phyloP scores from a whole-genome alignment of 345 rosid species.

The Raphanus raphanistrum region DNA sequence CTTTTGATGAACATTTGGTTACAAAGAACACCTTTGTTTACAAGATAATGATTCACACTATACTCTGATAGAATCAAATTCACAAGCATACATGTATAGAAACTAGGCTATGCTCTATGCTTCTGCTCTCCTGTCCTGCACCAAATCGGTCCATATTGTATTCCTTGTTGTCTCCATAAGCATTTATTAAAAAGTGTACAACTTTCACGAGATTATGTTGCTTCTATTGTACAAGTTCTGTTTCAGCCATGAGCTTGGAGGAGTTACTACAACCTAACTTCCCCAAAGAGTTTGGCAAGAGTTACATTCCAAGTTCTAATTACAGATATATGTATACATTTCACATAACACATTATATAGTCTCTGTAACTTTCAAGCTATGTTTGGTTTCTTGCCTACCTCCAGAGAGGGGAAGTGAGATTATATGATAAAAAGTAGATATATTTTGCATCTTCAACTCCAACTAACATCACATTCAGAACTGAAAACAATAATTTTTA shows the following conservation, averaged over 20 bases:
- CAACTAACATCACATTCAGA: conserved; percentile 14
- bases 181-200: not conserved
- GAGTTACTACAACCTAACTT: conserved; percentile 20
- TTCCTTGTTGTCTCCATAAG: not conserved
- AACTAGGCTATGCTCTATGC: conserved; percentile 18
- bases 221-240: conserved; percentile 18
- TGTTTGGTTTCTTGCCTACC: not conserved
- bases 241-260: not conserved
- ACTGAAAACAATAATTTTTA: too few species aligned
- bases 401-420: not conserved
- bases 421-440: not conserved
- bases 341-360: not conserved
- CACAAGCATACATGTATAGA: conserved; percentile 8
- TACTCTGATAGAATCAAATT: not conserved
- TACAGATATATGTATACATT: conserved; percentile 19
- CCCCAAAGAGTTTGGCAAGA: conserved; percentile 14
- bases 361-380: not conserved
- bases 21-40: conserved; percentile 5
- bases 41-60: not conserved
- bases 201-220: conserved; percentile 27
- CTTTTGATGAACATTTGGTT: not conserved
- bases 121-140: conserved; percentile 30
- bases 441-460: conserved; percentile 35
- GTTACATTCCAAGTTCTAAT: conserved; percentile 26
- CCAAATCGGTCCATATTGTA: conserved; percentile 16